Evolutionary conservation across 441 rosid species (phyloP).

Genomic region (Erysimum cheiri): DNA sequence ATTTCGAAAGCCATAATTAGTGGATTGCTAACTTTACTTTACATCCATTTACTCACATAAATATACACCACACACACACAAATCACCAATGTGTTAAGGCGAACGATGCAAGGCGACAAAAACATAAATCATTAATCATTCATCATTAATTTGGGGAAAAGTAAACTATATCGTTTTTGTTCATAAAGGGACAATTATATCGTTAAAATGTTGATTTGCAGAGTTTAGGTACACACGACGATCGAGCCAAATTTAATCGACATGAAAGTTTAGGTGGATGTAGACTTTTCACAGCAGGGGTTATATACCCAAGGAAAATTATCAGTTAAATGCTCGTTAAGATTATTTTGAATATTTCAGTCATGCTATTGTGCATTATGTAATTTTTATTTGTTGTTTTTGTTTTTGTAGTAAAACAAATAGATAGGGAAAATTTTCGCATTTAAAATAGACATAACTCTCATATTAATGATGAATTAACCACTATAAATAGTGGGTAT

Average conservation of each 20-base stretch:
- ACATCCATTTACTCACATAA: slow-evolving; percentile 27
- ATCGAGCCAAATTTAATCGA: not conserved
- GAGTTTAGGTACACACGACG: not conserved
- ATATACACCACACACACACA: slow-evolving; percentile 5
- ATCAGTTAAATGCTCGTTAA: no score
- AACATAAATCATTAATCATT: not conserved
- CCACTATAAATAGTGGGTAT: no score
- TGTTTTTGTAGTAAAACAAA: no score
- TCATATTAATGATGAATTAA: no score
- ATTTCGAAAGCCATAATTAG: slow-evolving; percentile 30
- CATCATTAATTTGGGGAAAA: not conserved
- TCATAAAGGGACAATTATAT: not conserved
- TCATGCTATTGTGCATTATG: no score
- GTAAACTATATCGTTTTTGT: no score
- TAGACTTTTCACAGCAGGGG: not conserved
- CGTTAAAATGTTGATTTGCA: not conserved
- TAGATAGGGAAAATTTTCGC: no score
- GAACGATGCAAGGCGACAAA: slow-evolving; percentile 18
- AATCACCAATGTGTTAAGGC: slow-evolving; percentile 11
- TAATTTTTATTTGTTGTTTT: no score
- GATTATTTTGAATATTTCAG: no score
- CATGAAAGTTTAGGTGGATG: not conserved
- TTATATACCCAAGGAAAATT: no score
- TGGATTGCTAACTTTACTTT: slow-evolving; percentile 22
- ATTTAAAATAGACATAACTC: no score